Base-by-base conservation (phyloP, 1,139 yeast genomes). In the Sugiyamaella castrensis region DNA sequence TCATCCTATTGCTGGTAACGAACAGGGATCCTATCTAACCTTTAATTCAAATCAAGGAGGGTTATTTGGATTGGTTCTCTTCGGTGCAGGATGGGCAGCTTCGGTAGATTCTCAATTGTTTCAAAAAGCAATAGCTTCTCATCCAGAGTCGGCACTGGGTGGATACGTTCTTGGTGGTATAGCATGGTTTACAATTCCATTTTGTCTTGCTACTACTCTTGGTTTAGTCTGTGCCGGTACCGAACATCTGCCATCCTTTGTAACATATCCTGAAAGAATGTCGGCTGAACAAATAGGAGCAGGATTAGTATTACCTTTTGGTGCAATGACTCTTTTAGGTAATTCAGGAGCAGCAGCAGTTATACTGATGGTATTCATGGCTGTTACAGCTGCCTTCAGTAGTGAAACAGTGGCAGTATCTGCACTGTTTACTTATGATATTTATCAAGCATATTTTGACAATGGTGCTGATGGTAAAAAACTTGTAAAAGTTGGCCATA, bases 131-230 rank as follows among this genome's bases (percentile, higher is more conserved):
- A 84, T 87, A 65, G 89, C 94, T 37, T 84, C 95, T 10, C 75
- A 82, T 53, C 94, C 95, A 12, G 82, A 81, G 2, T 81, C 92
- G 33, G 86, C 92, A 34, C 72, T 87, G 60, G 88, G 91, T n/a
- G 95, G 95, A 15, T 87, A 87, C 65, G 81, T 86, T 29, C 69
- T 85, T 55, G 95, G 95, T 50, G 95, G 95, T n/a, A 66, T 87
- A 47, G 82, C 91, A 0, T 87, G 95, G 95, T 83, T 86, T 63
- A 91, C 94, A 9, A 81, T 87, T 56, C 96, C 96, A 34, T 82
- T 82, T 71, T 76, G 85, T 48, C 75, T 81, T 37, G 84, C 94
- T 16, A 82, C 91, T 4, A 82, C 92, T 8, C 75, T 86, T 84
- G 95, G 96, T 7, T 73, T 87, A 32, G 85, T 88, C 26, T 86